Evolutionary conservation across 2,329 filamentous ascomycete species (phyloP).

Genomic region (Cladorrhinum sp.): DNA sequence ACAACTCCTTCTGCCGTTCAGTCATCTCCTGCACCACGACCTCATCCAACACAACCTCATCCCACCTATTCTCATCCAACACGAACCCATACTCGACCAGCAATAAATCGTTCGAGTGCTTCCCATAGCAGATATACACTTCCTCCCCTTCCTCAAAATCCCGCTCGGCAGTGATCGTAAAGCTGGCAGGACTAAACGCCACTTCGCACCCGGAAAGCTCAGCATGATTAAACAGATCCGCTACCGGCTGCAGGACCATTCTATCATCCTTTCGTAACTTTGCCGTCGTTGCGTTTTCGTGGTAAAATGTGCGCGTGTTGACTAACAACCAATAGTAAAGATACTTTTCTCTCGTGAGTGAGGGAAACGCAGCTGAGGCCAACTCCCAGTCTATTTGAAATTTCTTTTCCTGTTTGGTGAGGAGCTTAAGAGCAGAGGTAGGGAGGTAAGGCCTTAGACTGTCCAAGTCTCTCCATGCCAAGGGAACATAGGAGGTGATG

Average conservation of each 20-base stretch:
- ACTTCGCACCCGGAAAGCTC: slow-evolving; percentile 49
- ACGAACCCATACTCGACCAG: slow-evolving; percentile 64
- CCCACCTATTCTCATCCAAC: slow-evolving; percentile 46
- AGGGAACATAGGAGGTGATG: slow-evolving; percentile 48
- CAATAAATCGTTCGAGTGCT: slow-evolving; percentile 69
- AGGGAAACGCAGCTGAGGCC: slow-evolving; percentile 12
- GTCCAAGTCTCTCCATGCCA: slow-evolving; percentile 44
- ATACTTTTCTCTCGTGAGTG: slow-evolving; percentile 37
- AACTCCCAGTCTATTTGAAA: slow-evolving; percentile 41
- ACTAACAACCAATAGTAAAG: slow-evolving; percentile 58
- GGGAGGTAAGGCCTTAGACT: slow-evolving; percentile 48
- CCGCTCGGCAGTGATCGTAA: slow-evolving; percentile 51
- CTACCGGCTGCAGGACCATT: slow-evolving; percentile 68
- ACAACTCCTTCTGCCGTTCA: slow-evolving; percentile 33
- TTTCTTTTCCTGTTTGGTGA: slow-evolving; percentile 50
- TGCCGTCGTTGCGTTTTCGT: slow-evolving; percentile 27
- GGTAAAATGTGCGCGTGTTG: slow-evolving; percentile 63
- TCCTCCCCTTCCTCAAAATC: slow-evolving; percentile 59
- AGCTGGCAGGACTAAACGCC: slow-evolving; percentile 48
- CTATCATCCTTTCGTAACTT: slow-evolving; percentile 43
- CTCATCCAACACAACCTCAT: slow-evolving; percentile 48
- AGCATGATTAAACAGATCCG: slow-evolving; percentile 67
- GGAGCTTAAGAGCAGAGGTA: slow-evolving; percentile 39
- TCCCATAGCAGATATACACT: slow-evolving; percentile 66
- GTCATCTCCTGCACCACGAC: slow-evolving; percentile 42